Base-by-base conservation (phyloP, 495 filamentous ascomycete species). In the Pyrenopolyporus hunteri region DNA sequence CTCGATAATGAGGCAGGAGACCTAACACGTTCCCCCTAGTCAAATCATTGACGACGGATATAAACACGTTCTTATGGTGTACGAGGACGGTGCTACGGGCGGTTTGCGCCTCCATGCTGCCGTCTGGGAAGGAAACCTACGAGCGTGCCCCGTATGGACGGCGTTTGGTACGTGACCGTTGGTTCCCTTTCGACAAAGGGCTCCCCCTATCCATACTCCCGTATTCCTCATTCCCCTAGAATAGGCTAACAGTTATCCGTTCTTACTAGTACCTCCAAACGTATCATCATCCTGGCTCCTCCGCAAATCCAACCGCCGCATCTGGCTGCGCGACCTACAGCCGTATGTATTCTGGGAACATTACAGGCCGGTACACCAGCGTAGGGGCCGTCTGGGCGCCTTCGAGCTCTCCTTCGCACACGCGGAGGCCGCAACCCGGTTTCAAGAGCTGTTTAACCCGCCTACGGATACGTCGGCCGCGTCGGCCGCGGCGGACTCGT, bases 11-110 rank as follows among this genome's bases (percentile, higher is more conserved):
- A 46, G 10, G 19, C 20, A 20, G 25, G 20, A 13, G 11, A 31
- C 22, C 65, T 71, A 57, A 76, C 19, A 55, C 14, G 5, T 16
- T 51, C 8, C 5, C 37, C n/a, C 11, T 45, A 93, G 90, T 26
- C 78, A 82, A 74, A 93, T 94, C 19, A 66, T 83, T 29, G 89
- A 94, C 45, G 88, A 90, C 60, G 78, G 77, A 4, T 90, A 81
- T 57, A 76, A 82, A 13, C 91, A 93, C 66, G 86, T 82, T 0
- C 74, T 96, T 20, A 85, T 90, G 25, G 79, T 96, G 2, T 91
- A 83, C 68, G 75, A 83, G 56, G 91, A 96, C 57, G 71, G 66
- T 2, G 74, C 81, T n/a, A 87, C 85, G 3, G 77, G 82, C 1
- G 85, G 85, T 10, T 74, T 91, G 8, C 77, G 82, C 13, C 70